Evolutionary conservation across 2,329 filamentous ascomycete genomes (phyloP), one percentile per base, ranked within the genome.

Genomic region (Pseudocercospora crystallina): DNA sequence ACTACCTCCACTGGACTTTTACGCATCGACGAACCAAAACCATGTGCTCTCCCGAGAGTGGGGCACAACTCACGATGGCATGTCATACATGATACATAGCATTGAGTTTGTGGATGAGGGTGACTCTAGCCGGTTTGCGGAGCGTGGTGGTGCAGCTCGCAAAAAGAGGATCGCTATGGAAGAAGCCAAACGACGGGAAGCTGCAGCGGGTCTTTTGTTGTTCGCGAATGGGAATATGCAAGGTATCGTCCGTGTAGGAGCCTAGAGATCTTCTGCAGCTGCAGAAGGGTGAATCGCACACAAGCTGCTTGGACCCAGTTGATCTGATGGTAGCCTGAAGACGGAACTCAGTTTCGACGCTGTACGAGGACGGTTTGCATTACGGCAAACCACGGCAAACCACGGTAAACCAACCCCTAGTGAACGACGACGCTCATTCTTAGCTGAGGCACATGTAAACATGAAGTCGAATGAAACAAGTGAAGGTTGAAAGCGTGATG

Each of bases 71-170:
- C 90, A 96, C 65, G 90, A 95, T 61, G 91, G 91, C 2, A 81
- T 96, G 69, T 96, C 90, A 67, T 97, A 89, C 71, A 90, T 87
- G 79, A 82, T 99, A 41, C 78, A 84, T 54, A 83, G 84, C 45
- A 81, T 96, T 9, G 84, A 90, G 45, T 97, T 91, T 85, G 88
- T 96, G 0, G 85, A 89, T 56, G 90, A 94, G 10, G 86, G 81
- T 0, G 78, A 77, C 56, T 80, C 73, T 49, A 73, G 51, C 63
- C 73, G 62, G 50, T 70, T 56, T 65, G 69, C 49, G 69, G 76
- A 59, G 65, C 76, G 70, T 66, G 77, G 65, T 61, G 77, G 58
- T 65, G 73, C 61, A 66, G 74, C 59, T 63, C 73, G 66, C 71
- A 76, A 80, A 33, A 75, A 77, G 61, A 68, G 79, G 32, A 69